These are phyloP conservation scores for Metschnikowia colocasiae DNA, from an alignment of 805 yeast genomes.

Conservation along the genomic window DNA sequence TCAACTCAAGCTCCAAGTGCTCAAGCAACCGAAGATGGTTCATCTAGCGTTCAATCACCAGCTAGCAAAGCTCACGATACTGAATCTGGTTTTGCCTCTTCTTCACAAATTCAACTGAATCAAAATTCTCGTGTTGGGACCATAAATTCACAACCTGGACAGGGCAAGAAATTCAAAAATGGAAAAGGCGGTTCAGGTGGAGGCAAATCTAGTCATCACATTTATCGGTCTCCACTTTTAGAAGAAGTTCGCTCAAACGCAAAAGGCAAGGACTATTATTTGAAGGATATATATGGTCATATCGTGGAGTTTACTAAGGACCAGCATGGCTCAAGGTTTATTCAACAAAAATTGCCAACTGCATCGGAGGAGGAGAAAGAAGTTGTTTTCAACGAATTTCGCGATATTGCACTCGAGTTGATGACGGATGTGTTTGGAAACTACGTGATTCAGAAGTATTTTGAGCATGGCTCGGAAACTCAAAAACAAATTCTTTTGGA, in stretches of 20 bases:
- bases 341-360: constrained; percentile 77
- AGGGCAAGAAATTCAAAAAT: constrained; percentile 14
- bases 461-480: constrained; percentile 71
- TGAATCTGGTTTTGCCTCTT: background rate
- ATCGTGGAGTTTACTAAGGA: constrained; percentile 91
- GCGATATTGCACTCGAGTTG: constrained; percentile 67
- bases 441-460: constrained; percentile 91
- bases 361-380: constrained; percentile 70
- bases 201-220: constrained; percentile 38
- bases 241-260: constrained; percentile 77
- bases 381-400: constrained; percentile 76
- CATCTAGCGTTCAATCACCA: background rate
- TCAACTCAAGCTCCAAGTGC: constrained; percentile 14
- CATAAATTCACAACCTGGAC: background rate
- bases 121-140: constrained; percentile 5
- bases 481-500: constrained; percentile 69
- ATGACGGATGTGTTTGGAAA: constrained; percentile 98
- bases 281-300: constrained; percentile 78
- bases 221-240: constrained; percentile 70
- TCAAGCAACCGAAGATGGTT: constrained; percentile 8
- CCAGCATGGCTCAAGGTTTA: constrained; percentile 96
- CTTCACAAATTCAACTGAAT: background rate
- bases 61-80: background rate
- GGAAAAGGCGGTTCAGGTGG: constrained; percentile 15
- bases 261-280: constrained; percentile 53